These are phyloP conservation scores for Haplosporangium gracile DNA, from an alignment of 192 early-diverging fungal genomes.

Conservation along the genomic window DNA sequence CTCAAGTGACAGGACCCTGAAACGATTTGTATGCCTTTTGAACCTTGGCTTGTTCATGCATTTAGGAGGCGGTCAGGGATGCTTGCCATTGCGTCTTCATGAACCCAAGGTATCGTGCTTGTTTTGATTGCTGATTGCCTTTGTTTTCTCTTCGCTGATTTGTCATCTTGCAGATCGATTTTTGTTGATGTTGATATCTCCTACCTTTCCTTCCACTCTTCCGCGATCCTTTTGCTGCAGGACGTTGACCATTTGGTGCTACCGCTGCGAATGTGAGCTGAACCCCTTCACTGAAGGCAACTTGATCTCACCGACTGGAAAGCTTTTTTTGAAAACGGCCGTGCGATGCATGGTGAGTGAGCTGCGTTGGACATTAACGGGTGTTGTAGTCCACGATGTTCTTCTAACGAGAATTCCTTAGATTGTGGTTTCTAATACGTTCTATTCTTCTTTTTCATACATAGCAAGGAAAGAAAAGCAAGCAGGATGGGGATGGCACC, in stretches of 20 bases:
- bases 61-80: slow-evolving; percentile 54
- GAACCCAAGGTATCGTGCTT: slow-evolving; percentile 44
- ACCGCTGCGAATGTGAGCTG: slow-evolving; percentile 50
- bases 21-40: background rate
- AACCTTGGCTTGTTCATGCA: background rate
- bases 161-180: background rate
- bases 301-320: slow-evolving; percentile 29
- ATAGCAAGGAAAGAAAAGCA: slow-evolving; percentile 49
- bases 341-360: slow-evolving; percentile 56
- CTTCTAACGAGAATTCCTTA: background rate
- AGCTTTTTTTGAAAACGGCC: slow-evolving; percentile 48
- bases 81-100: slow-evolving; percentile 56
- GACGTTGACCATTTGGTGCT: slow-evolving; percentile 54
- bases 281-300: slow-evolving; percentile 45
- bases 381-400: background rate
- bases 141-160: background rate
- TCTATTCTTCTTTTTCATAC: background rate
- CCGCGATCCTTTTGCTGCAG: slow-evolving; percentile 6
- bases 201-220: background rate
- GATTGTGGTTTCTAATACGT: background rate
- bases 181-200: background rate
- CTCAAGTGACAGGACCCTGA: background rate
- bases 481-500: slow-evolving; percentile 38
- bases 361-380: background rate
- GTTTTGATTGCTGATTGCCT: background rate